Evolutionary conservation across 345 rosid species (phyloP), one percentile per base, ranked within the genome.

Genomic region (Citrus cavaleriei): DNA sequence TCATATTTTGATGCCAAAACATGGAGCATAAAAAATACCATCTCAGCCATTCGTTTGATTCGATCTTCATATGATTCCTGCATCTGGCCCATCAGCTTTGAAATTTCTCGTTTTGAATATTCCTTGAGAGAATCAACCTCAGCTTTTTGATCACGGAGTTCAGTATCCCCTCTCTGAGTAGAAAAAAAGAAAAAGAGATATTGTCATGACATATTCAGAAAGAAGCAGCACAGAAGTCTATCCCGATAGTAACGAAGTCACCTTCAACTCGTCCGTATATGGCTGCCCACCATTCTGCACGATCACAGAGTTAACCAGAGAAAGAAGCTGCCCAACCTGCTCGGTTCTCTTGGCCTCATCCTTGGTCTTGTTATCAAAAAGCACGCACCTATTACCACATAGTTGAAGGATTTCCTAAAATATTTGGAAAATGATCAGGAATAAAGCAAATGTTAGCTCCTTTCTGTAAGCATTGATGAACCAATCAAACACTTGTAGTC

Each of bases 291-390:
- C 88, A 81, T 92, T 96, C 69, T 82, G 84, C 13, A 37, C 74
- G 37, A 86, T 83, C 73, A 93, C 86, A 24, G 28, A 63, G 61
- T 89, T 83, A 68, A 93, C 93, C 77, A 89, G 90, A 22, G 90
- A 85, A 2, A 95, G 90, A 76, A 95, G 96, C 80, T 86, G 76
- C 61, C 83, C 72, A 71, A 92, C 90, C 81, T 95, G 98, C 62
- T 81, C 79, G 71, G 65, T 83, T 81, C 82, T 87, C 89, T 88
- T 91, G 2, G 35, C 14, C 77, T 83, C 89, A 77, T 95, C 85
- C 64, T 76, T 81, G 30, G 95, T 92, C 88, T 90, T 95, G 91
- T 95, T 95, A 81, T 95, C 90, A 80, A 95, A 95, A 81, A 91
- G 89, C 46, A 92, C 91, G 68, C 28, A 24, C 2, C 98, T 73